Base-by-base conservation (phyloP, 2,329 filamentous ascomycete genomes). In the Fusarium nygamai region DNA sequence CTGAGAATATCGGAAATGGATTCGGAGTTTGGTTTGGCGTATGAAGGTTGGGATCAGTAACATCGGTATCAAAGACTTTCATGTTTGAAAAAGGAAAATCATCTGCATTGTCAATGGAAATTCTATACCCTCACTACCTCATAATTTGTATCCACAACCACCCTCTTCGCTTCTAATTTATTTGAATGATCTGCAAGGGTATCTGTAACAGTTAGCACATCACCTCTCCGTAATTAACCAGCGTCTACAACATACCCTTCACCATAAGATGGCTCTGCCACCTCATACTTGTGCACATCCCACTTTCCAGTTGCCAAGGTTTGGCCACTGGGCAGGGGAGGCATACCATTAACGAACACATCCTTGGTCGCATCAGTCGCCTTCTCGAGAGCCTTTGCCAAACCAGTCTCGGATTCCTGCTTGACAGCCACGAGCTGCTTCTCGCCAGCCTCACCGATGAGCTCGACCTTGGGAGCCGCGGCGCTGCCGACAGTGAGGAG, bases 401-500 rank as follows among this genome's bases (percentile, higher is more conserved):
- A 84, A 0, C 93, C 92, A 77, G 90, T 90, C 82, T 92, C 87
- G 38, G 93, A 94, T 80, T 94, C 89, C 81, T 95, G 87, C 85
- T 92, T 91, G 34, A 93, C 92, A 34, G 90, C 90, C 44, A 96
- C 92, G 73, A 99, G 86, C 68, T 86, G 87, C 93, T 89, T 85
- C 80, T 82, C 83, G 79, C 90, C 85, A 13, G 82, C 84, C 86
- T 81, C 95, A 73, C 87, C 87, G 67, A 97, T 89, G 81, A 96
- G 89, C 79, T 97, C 94, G 73, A 94, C 91, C 86, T 94, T 96
- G 39, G 96, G 96, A 56, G 86, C 87, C 17, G 90, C 92, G 64
- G 92, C 92, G 84, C 92, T 98, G 76, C 96, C 96, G 50, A 98
- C 91, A 34, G 89, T 92, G 81, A 99, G 87, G 78, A 99, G 89